A percentile compares a stretch with the other conserved stretches of the same genome.
These are phyloP conservation scores for Lodderomyces metapsilosis DNA, from an alignment of 1,139 yeast genomes.

Conservation along the genomic window DNA sequence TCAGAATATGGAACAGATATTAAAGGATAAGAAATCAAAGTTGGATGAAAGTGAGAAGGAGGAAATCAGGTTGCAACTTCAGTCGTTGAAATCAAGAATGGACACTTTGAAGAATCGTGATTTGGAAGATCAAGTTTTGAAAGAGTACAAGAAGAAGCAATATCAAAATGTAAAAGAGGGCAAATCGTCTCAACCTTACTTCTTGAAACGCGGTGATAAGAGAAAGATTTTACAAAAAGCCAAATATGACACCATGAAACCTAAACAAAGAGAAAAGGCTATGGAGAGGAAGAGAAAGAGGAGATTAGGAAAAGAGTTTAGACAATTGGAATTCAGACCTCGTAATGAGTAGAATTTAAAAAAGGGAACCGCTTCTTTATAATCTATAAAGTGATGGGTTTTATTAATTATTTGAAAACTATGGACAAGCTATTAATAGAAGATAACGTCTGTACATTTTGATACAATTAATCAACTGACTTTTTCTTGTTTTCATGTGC, in stretches of 20 bases:
- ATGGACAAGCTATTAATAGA: not conserved
- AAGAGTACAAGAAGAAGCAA: conserved; percentile 51
- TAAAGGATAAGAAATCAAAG: conserved; percentile 55
- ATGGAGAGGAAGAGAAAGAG: conserved; percentile 94
- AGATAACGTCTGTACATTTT: not conserved
- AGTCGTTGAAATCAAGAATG: conserved; percentile 69
- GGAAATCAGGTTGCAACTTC: conserved; percentile 52
- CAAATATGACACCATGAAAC: conserved; percentile 81
- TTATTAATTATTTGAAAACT: no score
- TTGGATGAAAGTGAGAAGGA: conserved; percentile 49
- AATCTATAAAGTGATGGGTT: conserved; percentile 1
- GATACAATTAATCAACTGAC: not conserved
- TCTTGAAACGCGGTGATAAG: conserved; percentile 77
- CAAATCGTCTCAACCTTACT: conserved; percentile 50
- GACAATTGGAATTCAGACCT: conserved; percentile 60
- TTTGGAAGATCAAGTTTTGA: conserved; percentile 63
- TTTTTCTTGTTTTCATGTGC: conserved; percentile 35
- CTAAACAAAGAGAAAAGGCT: conserved; percentile 79
- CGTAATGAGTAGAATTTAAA: not conserved
- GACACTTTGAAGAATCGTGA: conserved; percentile 78
- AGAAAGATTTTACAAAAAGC: conserved; percentile 84
- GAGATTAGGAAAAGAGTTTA: conserved; percentile 88
- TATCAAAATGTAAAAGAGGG: conserved; percentile 47
- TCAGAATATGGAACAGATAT: conserved; percentile 51
- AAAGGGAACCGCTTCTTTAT: not conserved